phyloP scores from a whole-genome alignment of 1,139 yeast species.

The Yamadazyma membranifaciens region DNA sequence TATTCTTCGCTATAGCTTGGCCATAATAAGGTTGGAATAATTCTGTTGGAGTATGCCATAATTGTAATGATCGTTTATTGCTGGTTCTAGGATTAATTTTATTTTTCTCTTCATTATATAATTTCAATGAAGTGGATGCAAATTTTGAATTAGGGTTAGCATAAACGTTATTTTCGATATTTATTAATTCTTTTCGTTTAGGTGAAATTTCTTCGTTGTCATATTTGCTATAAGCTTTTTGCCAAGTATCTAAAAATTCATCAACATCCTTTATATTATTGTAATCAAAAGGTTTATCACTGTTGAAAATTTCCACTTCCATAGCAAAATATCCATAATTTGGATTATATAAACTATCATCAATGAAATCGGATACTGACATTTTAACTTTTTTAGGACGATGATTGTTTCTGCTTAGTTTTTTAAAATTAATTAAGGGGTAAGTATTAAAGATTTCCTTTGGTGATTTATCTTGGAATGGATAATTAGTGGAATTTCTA shows the following conservation, averaged over 20 bases:
- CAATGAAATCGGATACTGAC: conserved; percentile 77
- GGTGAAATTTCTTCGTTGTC: conserved; percentile 27
- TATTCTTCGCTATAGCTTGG: conserved; percentile 74
- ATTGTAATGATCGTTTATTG: conserved; percentile 51
- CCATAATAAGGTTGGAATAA: conserved; percentile 82
- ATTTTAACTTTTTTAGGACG: conserved; percentile 68
- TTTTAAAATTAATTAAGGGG: conserved; percentile 43
- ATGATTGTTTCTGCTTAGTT: conserved; percentile 40
- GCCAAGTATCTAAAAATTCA: conserved; percentile 70
- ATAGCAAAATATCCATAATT: conserved; percentile 78
- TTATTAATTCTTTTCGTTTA: conserved; percentile 16
- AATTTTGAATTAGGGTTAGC: conserved; percentile 23
- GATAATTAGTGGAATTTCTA: conserved; percentile 44
- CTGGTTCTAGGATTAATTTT: conserved; percentile 12
- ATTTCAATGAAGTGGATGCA: conserved; percentile 33
- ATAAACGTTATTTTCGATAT: conserved; percentile 14
- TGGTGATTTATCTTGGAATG: conserved; percentile 38
- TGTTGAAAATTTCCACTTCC: conserved; percentile 75
- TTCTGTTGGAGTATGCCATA: conserved; percentile 93
- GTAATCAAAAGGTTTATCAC: conserved; percentile 60
- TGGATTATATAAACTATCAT: conserved; percentile 81
- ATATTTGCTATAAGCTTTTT: conserved; percentile 59
- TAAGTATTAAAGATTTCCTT: conserved; percentile 40
- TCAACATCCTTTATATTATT: conserved; percentile 60
- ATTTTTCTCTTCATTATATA: conserved; percentile 30